Evolutionary conservation across 768 basidiomycete species (phyloP), one percentile per base, ranked within the genome.

Genomic region (Daedaleopsis sinensis): DNA sequence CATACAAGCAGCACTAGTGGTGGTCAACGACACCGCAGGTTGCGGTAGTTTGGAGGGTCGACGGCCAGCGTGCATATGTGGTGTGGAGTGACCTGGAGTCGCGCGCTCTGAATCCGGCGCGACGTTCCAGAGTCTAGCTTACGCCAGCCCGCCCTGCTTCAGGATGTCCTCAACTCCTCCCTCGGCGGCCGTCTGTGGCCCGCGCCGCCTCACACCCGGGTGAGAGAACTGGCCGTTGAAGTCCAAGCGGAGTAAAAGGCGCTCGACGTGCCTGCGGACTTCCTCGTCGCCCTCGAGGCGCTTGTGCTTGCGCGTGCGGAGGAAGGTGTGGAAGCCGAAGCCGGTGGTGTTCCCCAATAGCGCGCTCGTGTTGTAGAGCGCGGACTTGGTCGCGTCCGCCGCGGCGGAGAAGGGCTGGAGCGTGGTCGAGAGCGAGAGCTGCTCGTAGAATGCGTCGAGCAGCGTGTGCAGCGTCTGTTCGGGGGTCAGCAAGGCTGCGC

Each of bases 171-270:
- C 68, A 52, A 75, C 61, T 72, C 58, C 80, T 66, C 46, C 78
- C 78, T 37, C 76, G 78, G 63, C 77, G 77, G 57, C 69, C 77
- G 50, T 84, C 73, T 65, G 83, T 81, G 68, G 3, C 39, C 39
- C 68, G 64, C 62, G 43, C 32, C 50, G 19, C 55, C 65, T 70
- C 19, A 59, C 72, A 43, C 75, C 73, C 13, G 80, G 78, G 36
- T 78, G 83, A 16, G 90, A 90, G 64, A 91, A 85, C 49, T 80
- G 84, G 13, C 88, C 91, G 67, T 93, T 94, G 71, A 94, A 91
- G 74, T 96, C 94, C 13, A 96, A 75, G 42, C 92, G 83, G 36
- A 96, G 78, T 44, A 96, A 72, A 57, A 96, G 71, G 23, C 93
- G 83, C 71, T 96, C 94, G 12, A 95, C 83, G 70, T 92, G 92